A percentile compares a stretch with the other conserved stretches of the same genome.
Conservation (phyloP, 2,329 filamentous ascomycete genomes). For the Clarireedia homoeocarpa region DNA sequence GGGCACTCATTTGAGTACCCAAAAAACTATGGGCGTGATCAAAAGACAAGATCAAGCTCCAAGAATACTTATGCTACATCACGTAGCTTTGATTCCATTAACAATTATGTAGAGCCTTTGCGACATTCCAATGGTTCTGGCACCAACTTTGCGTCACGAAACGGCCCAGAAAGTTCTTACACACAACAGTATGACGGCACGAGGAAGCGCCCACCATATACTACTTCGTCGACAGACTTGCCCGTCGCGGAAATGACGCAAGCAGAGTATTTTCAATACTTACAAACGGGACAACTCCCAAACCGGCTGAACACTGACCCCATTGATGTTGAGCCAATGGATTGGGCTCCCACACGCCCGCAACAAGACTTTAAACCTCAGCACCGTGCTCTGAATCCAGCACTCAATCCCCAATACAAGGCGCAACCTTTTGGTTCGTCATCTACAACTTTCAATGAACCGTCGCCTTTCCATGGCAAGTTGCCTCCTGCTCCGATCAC, state of each 20-base stretch:
- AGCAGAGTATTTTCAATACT: slow-evolving; percentile 7
- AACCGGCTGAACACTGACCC: background rate
- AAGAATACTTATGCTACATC: background rate
- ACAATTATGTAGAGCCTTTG: background rate
- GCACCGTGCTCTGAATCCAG: slow-evolving; percentile 47
- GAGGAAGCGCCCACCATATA: background rate
- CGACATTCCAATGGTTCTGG: background rate
- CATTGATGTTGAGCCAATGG: slow-evolving; percentile 47
- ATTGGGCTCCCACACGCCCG: slow-evolving; percentile 45
- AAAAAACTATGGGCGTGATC: background rate
- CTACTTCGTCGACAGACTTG: slow-evolving; percentile 12
- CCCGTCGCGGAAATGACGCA: slow-evolving; percentile 13
- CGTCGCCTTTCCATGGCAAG: slow-evolving; percentile 57
- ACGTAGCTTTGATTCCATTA: background rate
- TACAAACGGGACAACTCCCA: slow-evolving; percentile 8
- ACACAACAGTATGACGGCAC: background rate
- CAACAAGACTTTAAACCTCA: slow-evolving; percentile 32
- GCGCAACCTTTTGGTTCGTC: slow-evolving; percentile 26
- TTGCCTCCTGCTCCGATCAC: slow-evolving; percentile 61
- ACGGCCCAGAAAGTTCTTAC: background rate
- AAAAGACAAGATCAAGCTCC: background rate
- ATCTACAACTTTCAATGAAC: background rate
- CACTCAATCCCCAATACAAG: slow-evolving; percentile 31
- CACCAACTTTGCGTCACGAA: background rate
- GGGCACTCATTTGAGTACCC: background rate